phyloP scores from a whole-genome alignment of 2,329 filamentous ascomycete genomes.

The Diaporthe australafricana region DNA sequence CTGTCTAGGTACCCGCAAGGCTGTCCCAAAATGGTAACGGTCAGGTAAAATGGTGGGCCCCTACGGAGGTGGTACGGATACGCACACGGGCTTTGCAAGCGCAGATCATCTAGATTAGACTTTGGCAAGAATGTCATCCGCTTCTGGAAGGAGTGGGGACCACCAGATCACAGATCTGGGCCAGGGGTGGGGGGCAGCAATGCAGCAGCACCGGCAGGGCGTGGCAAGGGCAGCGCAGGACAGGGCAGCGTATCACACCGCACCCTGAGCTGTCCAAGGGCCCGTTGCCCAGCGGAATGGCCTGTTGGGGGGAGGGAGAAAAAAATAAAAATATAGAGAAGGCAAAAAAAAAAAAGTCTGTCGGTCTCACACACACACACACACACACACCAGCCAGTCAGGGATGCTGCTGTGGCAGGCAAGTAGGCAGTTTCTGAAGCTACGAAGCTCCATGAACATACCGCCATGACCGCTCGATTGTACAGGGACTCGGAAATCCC shows the following conservation, averaged over 20 bases:
- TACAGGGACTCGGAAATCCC: background rate
- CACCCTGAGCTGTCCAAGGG: conserved; percentile 5
- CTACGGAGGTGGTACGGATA: conserved; percentile 1
- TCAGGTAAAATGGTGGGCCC: conserved; percentile 9
- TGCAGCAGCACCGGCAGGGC: conserved; percentile 14
- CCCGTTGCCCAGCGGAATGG: conserved; percentile 2
- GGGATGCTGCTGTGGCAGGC: background rate
- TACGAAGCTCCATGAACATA: too few relatives aligned
- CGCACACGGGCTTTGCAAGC: conserved; percentile 24
- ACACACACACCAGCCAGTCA: background rate
- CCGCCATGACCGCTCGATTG: too few relatives aligned
- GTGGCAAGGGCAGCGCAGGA: too few relatives aligned
- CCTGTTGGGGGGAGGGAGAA: background rate
- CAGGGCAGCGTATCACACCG: conserved; percentile 5
- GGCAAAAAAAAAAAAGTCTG: background rate
- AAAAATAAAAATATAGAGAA: background rate
- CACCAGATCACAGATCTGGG: conserved; percentile 28
- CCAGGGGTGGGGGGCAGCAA: conserved; percentile 10
- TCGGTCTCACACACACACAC: background rate
- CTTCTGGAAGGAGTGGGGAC: conserved; percentile 29
- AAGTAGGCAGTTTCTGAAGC: background rate
- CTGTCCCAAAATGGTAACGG: background rate
- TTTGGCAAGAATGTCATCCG: conserved; percentile 28
- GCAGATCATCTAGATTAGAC: conserved; percentile 27
- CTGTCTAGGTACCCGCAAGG: conserved; percentile 12